Percentiles rank a stretch among this genome's conserved stretches.
These are phyloP conservation scores for Ustulina deusta DNA, from an alignment of 2,329 filamentous ascomycete species.

Conservation along the genomic window DNA sequence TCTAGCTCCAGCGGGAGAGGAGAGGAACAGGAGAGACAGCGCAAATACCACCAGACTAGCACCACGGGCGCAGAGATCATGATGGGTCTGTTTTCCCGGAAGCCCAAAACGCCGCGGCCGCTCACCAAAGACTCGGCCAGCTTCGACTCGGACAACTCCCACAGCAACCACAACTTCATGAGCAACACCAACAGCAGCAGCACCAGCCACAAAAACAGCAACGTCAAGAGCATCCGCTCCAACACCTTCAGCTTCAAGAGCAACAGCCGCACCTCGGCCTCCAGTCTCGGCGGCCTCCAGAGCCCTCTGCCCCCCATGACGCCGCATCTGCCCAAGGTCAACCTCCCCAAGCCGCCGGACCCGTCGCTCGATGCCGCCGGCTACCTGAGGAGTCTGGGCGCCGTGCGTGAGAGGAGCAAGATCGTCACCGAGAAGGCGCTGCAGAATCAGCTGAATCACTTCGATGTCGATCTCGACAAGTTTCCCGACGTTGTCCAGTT, in stretches of 20 bases:
- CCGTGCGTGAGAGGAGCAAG: constrained; percentile 83
- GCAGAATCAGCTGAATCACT: constrained; percentile 82
- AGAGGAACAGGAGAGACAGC: constrained; percentile 1
- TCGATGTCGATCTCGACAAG: constrained; percentile 87
- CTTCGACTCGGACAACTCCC: constrained; percentile 63
- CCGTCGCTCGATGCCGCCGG: constrained; percentile 88
- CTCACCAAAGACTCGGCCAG: constrained; percentile 60
- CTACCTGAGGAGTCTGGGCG: constrained; percentile 89
- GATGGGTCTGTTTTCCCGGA: constrained; percentile 70
- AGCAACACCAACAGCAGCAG: constrained; percentile 42
- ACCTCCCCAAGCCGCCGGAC: constrained; percentile 87
- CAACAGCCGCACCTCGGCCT: constrained; percentile 66
- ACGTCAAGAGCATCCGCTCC: constrained; percentile 55
- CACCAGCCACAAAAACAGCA: constrained; percentile 54
- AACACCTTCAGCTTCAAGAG: constrained; percentile 52
- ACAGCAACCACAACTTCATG: constrained; percentile 25
- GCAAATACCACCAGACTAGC: no score
- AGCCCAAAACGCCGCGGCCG: constrained; percentile 65
- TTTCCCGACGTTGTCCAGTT: constrained; percentile 87
- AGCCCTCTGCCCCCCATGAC: constrained; percentile 66
- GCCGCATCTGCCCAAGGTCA: constrained; percentile 74
- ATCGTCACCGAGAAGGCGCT: constrained; percentile 82
- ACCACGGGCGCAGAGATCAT: constrained; percentile 16
- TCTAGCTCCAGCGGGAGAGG: neutral
- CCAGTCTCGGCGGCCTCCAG: constrained; percentile 58